phyloP scores from a whole-genome alignment of 2,329 filamentous ascomycete genomes.

The Dryadomyces quercivorus region DNA sequence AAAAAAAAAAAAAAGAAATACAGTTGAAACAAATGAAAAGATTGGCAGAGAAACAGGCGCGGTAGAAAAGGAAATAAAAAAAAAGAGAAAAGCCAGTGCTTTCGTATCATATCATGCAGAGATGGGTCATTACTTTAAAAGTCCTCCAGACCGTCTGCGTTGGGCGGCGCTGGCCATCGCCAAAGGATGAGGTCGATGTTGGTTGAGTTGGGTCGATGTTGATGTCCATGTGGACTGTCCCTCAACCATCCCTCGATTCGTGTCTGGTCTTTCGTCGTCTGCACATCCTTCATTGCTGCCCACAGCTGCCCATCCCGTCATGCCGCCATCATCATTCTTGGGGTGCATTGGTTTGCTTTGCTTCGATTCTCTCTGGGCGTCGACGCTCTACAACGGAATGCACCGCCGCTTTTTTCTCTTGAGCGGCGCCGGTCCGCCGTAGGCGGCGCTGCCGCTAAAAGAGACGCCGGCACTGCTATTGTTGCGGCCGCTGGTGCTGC shows the following conservation, averaged over 20 bases:
- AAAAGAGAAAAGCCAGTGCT: slow-evolving; percentile 1
- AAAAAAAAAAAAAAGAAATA: slow-evolving; percentile 3
- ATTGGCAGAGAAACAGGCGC: slow-evolving; percentile 1
- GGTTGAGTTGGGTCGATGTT: no score
- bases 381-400: slow-evolving; percentile 52
- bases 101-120: slow-evolving; percentile 4
- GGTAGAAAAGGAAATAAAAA: not conserved
- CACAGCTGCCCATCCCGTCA: not conserved
- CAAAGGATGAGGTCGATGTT: not conserved
- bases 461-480: slow-evolving; percentile 22
- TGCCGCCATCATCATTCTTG: no score
- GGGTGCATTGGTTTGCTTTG: not conserved
- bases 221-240: no score
- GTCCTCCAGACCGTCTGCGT: not conserved
- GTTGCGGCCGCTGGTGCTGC: slow-evolving; percentile 13
- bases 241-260: no score
- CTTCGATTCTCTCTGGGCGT: not conserved
- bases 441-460: slow-evolving; percentile 12
- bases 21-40: not conserved
- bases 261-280: no score
- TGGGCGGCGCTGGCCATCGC: not conserved
- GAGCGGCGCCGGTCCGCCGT: slow-evolving; percentile 19
- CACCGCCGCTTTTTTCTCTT: slow-evolving; percentile 81
- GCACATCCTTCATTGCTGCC: not conserved
- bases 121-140: slow-evolving; percentile 3